These are phyloP conservation scores for Volvox carteri DNA, from an alignment of 163 green algal species.

Conservation along the genomic window DNA sequence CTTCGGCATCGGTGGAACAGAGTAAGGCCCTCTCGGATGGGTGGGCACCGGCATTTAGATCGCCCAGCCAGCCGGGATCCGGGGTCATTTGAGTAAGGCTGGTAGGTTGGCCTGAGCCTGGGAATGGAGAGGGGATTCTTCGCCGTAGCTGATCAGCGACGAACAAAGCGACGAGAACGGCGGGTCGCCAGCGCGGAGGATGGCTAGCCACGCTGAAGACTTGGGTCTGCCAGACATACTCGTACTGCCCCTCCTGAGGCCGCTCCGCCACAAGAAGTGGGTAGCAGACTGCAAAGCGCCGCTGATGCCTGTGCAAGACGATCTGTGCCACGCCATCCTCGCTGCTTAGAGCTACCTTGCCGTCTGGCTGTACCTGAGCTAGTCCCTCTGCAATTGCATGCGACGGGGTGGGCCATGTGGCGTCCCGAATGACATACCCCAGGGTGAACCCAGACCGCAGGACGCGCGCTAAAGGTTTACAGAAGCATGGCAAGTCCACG, in stretches of 20 bases:
- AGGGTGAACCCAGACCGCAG: slow-evolving; percentile 48
- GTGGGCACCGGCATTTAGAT: neutral
- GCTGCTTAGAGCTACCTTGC: slow-evolving; percentile 59
- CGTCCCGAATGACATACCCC: slow-evolving; percentile 56
- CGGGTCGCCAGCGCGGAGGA: slow-evolving; percentile 63
- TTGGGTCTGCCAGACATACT: slow-evolving; percentile 76
- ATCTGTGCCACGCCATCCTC: slow-evolving; percentile 63
- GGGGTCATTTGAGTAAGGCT: neutral
- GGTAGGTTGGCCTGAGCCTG: neutral
- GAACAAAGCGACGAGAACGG: slow-evolving; percentile 42
- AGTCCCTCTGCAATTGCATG: slow-evolving; percentile 46
- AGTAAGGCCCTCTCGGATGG: neutral
- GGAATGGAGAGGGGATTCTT: neutral
- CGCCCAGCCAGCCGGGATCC: neutral
- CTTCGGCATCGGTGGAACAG: neutral
- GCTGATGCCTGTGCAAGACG: slow-evolving; percentile 64
- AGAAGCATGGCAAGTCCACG: slow-evolving; percentile 65
- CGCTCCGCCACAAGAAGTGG: slow-evolving; percentile 67
- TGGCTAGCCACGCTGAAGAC: slow-evolving; percentile 62
- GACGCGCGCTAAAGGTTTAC: slow-evolving; percentile 40
- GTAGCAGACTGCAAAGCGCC: slow-evolving; percentile 74
- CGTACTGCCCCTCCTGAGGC: slow-evolving; percentile 55
- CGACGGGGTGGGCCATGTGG: slow-evolving; percentile 63
- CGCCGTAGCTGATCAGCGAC: neutral
- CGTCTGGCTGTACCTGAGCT: slow-evolving; percentile 49